Base-by-base conservation (phyloP, 176 grass and related monocot genomes). In the Alloteropsis semialata region DNA sequence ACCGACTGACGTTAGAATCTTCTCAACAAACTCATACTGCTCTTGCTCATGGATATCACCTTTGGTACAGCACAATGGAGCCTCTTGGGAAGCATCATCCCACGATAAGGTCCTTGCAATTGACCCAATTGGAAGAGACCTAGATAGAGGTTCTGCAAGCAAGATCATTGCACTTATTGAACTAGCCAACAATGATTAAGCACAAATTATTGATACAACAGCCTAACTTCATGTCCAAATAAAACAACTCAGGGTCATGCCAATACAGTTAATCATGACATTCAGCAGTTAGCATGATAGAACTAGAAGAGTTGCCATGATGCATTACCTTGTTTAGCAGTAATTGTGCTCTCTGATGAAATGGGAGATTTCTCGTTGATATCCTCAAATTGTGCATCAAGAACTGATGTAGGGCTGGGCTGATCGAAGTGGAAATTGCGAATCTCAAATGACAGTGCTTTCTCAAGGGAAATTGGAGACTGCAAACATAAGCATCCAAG, bases 371-470 rank as follows among this genome's bases (percentile, higher is more conserved):
- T 91, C 38, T 85, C 89, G 61, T 71, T 94, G 34, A 41, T 69
- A 76, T 97, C 91, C 18, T 97, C 92, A 84, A 96, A 94, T 29
- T 76, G 22, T 78, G 80, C 66, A 84, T 96, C 97, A 82, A 99
- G 87, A 93, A 99, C 85, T 43, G 97, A 99, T 79, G 91, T 99
- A 57, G 97, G 97, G 81, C 93, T 99, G 13, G 96, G 97, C 59
- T 99, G 90, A 77, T 97, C 88, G 43, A 83, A 90, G 68, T 79
- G 88, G 5, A 42, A 75, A 36, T 74, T 83, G 42, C 50, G 84
- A 60, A 87, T 87, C 50, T 79, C 88, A 79, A 87, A 83, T 30
- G 84, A 83, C n/a, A 69, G 67, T 50, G 74, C 32, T 74, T 87
- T 90, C 75, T 83, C 88, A 58, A 79, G 50, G 54, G 88, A 79